These are phyloP conservation scores for Halophytophthora polymorphica DNA, from an alignment of 352 stramenopile species.

Conservation along the genomic window DNA sequence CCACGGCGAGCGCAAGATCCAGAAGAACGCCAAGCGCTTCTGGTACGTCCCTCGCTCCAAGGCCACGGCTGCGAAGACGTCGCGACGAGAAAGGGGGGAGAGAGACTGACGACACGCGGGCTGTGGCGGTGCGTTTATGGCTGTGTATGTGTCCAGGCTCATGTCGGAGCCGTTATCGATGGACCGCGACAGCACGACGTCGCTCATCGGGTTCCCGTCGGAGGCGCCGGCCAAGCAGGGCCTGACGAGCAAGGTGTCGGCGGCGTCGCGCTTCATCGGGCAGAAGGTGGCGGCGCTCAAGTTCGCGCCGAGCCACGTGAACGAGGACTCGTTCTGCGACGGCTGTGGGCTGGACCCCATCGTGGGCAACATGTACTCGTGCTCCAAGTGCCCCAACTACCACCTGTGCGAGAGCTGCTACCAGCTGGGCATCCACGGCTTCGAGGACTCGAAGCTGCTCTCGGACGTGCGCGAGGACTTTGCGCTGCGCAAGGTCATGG, in stretches of 20 bases:
- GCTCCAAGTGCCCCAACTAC: slow-evolving; percentile 85
- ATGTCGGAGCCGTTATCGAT: slow-evolving; percentile 83
- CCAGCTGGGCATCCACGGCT: slow-evolving; percentile 79
- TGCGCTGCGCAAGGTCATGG: slow-evolving; percentile 72
- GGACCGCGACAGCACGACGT: slow-evolving; percentile 77
- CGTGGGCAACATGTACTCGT: slow-evolving; percentile 87
- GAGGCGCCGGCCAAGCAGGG: slow-evolving; percentile 36
- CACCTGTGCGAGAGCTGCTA: slow-evolving; percentile 82
- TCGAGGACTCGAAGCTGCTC: slow-evolving; percentile 76
- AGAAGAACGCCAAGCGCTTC: slow-evolving; percentile 78
- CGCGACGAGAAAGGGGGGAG: too few species aligned
- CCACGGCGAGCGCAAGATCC: slow-evolving; percentile 84
- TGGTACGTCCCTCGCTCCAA: slow-evolving; percentile 53
- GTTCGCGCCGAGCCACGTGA: slow-evolving; percentile 65
- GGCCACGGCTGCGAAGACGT: too few species aligned
- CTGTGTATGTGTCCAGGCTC: slow-evolving; percentile 32
- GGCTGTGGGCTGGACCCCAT: slow-evolving; percentile 88
- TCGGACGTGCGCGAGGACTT: slow-evolving; percentile 80
- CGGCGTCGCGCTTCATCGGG: slow-evolving; percentile 68
- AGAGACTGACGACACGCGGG: too few species aligned
- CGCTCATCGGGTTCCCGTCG: slow-evolving; percentile 56
- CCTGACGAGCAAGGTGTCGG: slow-evolving; percentile 62
- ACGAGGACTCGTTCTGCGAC: slow-evolving; percentile 89
- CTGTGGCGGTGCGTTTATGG: too few species aligned
- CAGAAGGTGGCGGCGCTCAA: slow-evolving; percentile 84